Evolutionary conservation across 257 asterid species (phyloP), one percentile per base, ranked within the genome.

Genomic region (Scutellaria baicalensis): DNA sequence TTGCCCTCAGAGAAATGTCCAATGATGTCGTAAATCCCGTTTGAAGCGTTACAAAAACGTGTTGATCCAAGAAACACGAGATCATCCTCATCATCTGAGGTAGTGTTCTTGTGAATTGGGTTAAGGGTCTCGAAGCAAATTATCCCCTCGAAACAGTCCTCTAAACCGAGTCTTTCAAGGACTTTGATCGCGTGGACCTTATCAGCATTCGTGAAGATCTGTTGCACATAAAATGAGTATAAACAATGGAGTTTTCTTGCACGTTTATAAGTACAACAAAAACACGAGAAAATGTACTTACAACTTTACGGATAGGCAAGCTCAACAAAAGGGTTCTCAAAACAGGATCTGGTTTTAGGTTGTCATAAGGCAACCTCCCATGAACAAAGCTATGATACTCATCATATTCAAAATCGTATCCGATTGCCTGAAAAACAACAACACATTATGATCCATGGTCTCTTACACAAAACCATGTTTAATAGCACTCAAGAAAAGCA

Each of bases 181-280:
- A 57, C 95, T 75, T 84, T 80, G 4, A 83, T 59, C 20, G 97
- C 96, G 64, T 93, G 98, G 44, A 79, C 71, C 78, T 82, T 83
- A 50, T 93, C 98, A 27, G 88, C 97, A 75, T 93, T 93, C 8
- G 98, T 93, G 80, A 93, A 93, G 66, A 93, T 93, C 98, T 93
- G 81, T 68, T 2, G 1, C 6, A n/a, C 23, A 3, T n/a, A 20
- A 2, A 59, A 33, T 18, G 1, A 62, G 14, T 18, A 45, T 13
- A 12, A 56, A 14, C 12, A 50, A 9, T 16, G 14, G 4, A 23
- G 9, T 20, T 7, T 57, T 14, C 23, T 3, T 14, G 1, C 45
- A 42, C 27, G 9, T 17, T 33, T 12, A 21, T 39, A 59, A 8
- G 21, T 27, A 23, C 6, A 55, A 59, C 33, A 6, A 38, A 43